Evolutionary conservation across 179 eudicot genomes (phyloP).

Genomic region (Gypsophila paniculata): DNA sequence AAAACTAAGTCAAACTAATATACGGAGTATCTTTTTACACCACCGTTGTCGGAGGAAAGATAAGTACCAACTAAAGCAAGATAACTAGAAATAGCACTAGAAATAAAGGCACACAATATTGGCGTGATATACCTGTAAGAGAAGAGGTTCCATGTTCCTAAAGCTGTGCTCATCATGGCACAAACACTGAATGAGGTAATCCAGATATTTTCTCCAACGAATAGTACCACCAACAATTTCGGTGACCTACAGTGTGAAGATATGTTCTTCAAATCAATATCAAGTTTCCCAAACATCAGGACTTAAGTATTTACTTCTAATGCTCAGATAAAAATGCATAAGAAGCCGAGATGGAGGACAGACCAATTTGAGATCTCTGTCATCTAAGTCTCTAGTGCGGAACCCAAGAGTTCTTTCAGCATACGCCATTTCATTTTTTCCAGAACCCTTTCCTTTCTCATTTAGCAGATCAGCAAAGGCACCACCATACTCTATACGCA

Average conservation of each 20-base stretch:
- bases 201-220: slow-evolving; percentile 95
- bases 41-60: background rate
- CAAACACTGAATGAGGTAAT: slow-evolving; percentile 66
- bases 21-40: background rate
- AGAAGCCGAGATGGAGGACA: slow-evolving; percentile 15
- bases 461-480: slow-evolving; percentile 95
- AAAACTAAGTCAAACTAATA: background rate
- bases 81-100: background rate
- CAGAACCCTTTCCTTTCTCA: slow-evolving; percentile 87
- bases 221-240: slow-evolving; percentile 89
- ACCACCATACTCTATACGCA: slow-evolving; percentile 93
- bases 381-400: slow-evolving; percentile 72
- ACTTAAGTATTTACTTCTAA: background rate
- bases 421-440: slow-evolving; percentile 83
- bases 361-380: slow-evolving; percentile 86
- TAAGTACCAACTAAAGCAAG: background rate
- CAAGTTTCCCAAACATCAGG: background rate
- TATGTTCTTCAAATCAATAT: background rate
- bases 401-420: slow-evolving; percentile 94
- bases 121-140: slow-evolving; percentile 58
- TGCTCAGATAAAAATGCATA: background rate
- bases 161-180: slow-evolving; percentile 64
- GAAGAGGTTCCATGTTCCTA: slow-evolving; percentile 81
- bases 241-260: slow-evolving; percentile 56
- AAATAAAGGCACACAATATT: background rate